Evolutionary conservation across 2,329 filamentous ascomycete genomes (phyloP).

Genomic region (Acrodontium crateriforme): DNA sequence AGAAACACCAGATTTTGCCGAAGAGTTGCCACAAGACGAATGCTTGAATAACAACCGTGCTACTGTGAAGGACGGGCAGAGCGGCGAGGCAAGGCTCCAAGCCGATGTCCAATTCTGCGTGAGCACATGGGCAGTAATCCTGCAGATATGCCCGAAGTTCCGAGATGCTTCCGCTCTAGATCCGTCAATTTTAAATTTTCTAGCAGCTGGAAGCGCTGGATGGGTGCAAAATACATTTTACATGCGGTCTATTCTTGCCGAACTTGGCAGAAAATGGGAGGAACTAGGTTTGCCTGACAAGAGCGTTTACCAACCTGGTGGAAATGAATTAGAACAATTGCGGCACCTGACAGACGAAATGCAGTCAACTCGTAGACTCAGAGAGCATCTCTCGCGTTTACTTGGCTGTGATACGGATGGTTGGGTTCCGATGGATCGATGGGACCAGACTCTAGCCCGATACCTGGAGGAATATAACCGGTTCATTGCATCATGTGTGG

Average conservation of each 20-base stretch:
- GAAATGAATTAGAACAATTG: neutral
- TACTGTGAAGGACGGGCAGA: neutral
- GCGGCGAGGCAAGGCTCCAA: neutral
- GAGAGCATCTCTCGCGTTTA: neutral
- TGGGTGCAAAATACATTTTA: neutral
- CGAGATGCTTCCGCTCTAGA: neutral
- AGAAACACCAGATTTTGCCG: slow-evolving; percentile 7
- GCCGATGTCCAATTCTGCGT: slow-evolving; percentile 1
- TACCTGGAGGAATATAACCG: neutral
- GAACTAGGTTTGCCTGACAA: slow-evolving; percentile 1
- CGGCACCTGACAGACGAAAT: neutral
- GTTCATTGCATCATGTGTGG: neutral
- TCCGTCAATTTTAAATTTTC: neutral
- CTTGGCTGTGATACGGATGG: neutral
- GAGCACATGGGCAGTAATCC: neutral
- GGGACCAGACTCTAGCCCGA: neutral
- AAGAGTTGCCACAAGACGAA: neutral
- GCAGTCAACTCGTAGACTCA: neutral
- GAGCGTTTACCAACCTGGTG: neutral
- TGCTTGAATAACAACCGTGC: neutral
- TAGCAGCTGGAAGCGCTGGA: neutral
- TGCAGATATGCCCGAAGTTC: neutral
- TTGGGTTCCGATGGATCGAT: neutral
- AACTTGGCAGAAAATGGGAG: neutral
- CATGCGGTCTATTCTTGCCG: neutral